A percentile compares a stretch with the other conserved stretches of the same genome.
phyloP scores from a whole-genome alignment of 345 rosid species.

The Melastoma malabathricum region DNA sequence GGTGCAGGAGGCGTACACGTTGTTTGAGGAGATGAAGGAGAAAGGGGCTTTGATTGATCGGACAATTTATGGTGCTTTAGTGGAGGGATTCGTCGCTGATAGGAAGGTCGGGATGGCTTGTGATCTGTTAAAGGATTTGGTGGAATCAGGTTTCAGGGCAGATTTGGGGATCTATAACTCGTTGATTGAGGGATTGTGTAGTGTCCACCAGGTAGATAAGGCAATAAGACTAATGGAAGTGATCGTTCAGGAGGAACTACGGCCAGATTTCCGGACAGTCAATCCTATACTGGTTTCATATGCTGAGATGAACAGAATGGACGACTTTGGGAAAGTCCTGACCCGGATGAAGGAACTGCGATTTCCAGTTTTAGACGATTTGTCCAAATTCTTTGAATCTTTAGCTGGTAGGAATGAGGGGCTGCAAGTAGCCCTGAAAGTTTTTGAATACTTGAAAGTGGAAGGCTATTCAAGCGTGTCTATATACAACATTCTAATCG shows the following conservation, averaged over 20 bases:
- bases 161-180: constrained; percentile 75
- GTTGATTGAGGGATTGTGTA: constrained; percentile 64
- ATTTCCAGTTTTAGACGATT: constrained; percentile 41
- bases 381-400: constrained; percentile 41
- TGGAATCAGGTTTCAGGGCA: constrained; percentile 72
- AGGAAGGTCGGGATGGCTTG: constrained; percentile 58
- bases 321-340: constrained; percentile 39
- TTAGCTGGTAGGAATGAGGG: constrained; percentile 38
- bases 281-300: constrained; percentile 61
- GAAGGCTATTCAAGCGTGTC: constrained; percentile 48
- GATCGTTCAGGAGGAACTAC: constrained; percentile 48
- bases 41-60: constrained; percentile 62
- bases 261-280: constrained; percentile 49
- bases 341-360: constrained; percentile 39
- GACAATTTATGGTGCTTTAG: constrained; percentile 42
- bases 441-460: constrained; percentile 38
- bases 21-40: constrained; percentile 69
- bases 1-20: constrained; percentile 39
- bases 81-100: constrained; percentile 54
- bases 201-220: constrained; percentile 44
- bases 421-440: constrained; percentile 37
- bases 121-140: constrained; percentile 66
- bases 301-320: constrained; percentile 40
- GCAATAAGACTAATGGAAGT: constrained; percentile 56
- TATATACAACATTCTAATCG: constrained; percentile 56